Evolutionary conservation across 495 filamentous ascomycete species (phyloP), one percentile per base, ranked within the genome.

Genomic region (Penicillium cosmopolitanum): DNA sequence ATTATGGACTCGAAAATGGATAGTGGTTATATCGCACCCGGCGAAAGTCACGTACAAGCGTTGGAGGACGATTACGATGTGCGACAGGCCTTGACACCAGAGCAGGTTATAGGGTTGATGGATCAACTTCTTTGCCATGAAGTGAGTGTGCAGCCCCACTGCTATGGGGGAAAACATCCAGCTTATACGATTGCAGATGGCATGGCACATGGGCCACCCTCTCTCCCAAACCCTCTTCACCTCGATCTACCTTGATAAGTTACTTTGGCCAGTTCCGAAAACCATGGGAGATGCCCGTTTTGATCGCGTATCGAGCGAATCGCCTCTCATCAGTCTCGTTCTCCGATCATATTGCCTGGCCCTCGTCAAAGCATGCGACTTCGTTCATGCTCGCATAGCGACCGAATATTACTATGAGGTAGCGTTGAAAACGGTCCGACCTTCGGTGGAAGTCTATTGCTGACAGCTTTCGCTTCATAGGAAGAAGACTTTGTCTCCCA

Each of bases 1-100:
- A 94, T 98, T 58, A 96, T 97, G 93, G 95, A 98, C 68, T 87
- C 89, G 1, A 98, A 97, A 73, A 98, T 98, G 95, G 95, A 98
- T 69, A 97, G 91, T 68, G 95, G 95, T 33, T 90, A 86, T 64
- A 72, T 95, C 15, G 82, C 81, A 12, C 83, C 87, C 10, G 91
- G 86, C 43, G 91, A 96, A 63, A 87, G 86, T 34, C 63, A 73
- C 40, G 76, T 68, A 57, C 67, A 77, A 57, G 73, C 75, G 55
- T 80, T 96, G 6, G 89, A 96, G 60, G 88, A 94, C 52, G 85
- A 90, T 60, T 98, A 96, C 77, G 90, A 98, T 72, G 83, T 91
- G 54, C 80, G 84, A 55, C 76, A 81, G 56, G 77, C 82, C 50
- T 75, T 97, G 33, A 74, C 85, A 47, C 89, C 93, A 6, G 85